Evolutionary conservation across 1,284 basidiomycete species (phyloP).

Genomic region (Tetrapyrgos nigripes): DNA sequence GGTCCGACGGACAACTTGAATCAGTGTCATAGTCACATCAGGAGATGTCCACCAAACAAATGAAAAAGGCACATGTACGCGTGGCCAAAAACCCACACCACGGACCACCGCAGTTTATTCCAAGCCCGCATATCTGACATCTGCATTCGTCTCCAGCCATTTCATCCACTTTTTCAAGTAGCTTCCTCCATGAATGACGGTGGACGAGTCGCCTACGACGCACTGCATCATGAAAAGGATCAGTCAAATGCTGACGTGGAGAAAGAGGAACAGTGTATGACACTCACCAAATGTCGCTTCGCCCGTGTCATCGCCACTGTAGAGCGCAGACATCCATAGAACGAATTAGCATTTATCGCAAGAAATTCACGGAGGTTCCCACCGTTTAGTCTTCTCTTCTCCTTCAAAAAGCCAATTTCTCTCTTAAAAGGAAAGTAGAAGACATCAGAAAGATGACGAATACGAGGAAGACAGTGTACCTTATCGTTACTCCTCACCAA

Average conservation of each 20-base stretch:
- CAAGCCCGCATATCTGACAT: conserved; percentile 82
- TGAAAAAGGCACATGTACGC: too few species aligned
- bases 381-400: conserved; percentile 91
- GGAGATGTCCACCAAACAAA: too few species aligned
- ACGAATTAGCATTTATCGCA: conserved; percentile 1
- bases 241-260: conserved; percentile 1
- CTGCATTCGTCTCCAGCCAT: conserved; percentile 90
- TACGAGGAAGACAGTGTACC: conserved; percentile 43
- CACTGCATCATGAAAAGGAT: conserved; percentile 55
- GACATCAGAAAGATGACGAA: background rate
- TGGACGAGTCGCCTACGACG: conserved; percentile 90
- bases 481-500: conserved; percentile 89
- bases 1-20: too few species aligned
- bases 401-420: conserved; percentile 92
- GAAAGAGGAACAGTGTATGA: background rate
- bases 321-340: conserved; percentile 33
- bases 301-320: conserved; percentile 94
- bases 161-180: conserved; percentile 90
- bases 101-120: conserved; percentile 53
- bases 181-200: conserved; percentile 80
- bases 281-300: conserved; percentile 81
- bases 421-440: conserved; percentile 47
- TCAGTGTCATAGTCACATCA: too few species aligned
- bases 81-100: too few species aligned
- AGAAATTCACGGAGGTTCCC: conserved; percentile 21